phyloP scores from a whole-genome alignment of 345 rosid species.

The Populus simonii region DNA sequence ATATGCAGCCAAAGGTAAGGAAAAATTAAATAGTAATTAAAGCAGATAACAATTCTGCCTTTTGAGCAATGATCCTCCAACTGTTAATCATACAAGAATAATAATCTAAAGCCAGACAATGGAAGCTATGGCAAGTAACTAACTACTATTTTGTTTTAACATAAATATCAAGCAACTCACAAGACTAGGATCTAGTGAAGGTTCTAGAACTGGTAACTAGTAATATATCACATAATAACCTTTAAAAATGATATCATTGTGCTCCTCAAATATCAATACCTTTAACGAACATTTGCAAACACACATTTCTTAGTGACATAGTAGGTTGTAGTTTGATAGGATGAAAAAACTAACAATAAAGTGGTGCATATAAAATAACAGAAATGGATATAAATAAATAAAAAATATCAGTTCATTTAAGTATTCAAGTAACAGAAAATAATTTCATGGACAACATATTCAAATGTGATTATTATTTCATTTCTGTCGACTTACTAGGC shows the following conservation, averaged over 20 bases:
- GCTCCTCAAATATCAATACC: too few species aligned
- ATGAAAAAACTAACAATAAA: background rate
- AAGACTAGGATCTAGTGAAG: background rate
- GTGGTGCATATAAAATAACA: background rate
- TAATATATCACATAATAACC: too few species aligned
- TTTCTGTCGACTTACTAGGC: background rate
- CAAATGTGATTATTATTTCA: background rate
- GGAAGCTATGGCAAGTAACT: background rate
- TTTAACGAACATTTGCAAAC: too few species aligned
- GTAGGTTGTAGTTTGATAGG: background rate
- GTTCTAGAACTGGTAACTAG: too few species aligned
- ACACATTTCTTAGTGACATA: background rate
- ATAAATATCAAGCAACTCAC: background rate
- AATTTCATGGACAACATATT: background rate
- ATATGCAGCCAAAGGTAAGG: constrained; percentile 1
- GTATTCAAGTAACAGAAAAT: background rate
- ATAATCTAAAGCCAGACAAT: background rate
- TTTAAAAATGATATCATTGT: too few species aligned
- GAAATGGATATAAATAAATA: background rate
- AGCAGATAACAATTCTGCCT: too few species aligned
- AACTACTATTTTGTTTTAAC: background rate
- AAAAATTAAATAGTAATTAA: background rate
- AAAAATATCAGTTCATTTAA: background rate
- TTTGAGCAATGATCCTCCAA: background rate
- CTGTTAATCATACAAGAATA: background rate